Evolutionary conservation across 225 moss, liverwort and hornwort genomes (phyloP), one percentile per base, ranked within the genome.

Genomic region (Thuidium tamariscinum): DNA sequence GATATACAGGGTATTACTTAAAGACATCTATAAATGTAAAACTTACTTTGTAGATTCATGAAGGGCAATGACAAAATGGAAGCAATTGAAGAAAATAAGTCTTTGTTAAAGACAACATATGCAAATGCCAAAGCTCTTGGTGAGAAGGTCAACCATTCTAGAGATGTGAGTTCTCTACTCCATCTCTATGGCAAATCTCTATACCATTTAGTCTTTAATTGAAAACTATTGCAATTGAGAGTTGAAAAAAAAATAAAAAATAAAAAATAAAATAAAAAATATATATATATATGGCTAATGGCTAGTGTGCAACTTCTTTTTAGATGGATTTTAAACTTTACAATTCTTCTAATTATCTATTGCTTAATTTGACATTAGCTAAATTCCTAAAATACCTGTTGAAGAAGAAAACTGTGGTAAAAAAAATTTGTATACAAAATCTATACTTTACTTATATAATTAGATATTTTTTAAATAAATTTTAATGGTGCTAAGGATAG

Each of bases 41-140:
- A 22, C 4, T 55, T 17, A 5, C 57, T 49, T 88, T 41, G 55
- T 68, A 96, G 95, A 57, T 96, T 96, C 36, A 81, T 91, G 19
- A 90, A 89, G 57, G 89, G 39, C 10, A 91, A 95, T 71, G 59
- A 46, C 32, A 88, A 79, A 62, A 87, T 92, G 87, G 88, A 92
- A 83, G 91, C 90, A 41, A 92, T 94, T 39, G 90, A 94, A 73
- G 96, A 95, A 51, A 97, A 97, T 39, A 97, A 96, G 51, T 64
- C 77, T 62, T 74, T 95, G 63, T 88, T 97, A 4, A 95, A 92
- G 85, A 88, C 74, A 36, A 92, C 84, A 74, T 95, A 94, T 57
- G 68, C n/a, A 37, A 21, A 95, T 84, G 95, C 95, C 37, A 96
- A 95, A 87, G 85, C 79, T 81, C 89, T 97, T 79, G 89, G 95